phyloP scores from a whole-genome alignment of 495 filamentous ascomycete genomes.

The Penicillium fimorum region DNA sequence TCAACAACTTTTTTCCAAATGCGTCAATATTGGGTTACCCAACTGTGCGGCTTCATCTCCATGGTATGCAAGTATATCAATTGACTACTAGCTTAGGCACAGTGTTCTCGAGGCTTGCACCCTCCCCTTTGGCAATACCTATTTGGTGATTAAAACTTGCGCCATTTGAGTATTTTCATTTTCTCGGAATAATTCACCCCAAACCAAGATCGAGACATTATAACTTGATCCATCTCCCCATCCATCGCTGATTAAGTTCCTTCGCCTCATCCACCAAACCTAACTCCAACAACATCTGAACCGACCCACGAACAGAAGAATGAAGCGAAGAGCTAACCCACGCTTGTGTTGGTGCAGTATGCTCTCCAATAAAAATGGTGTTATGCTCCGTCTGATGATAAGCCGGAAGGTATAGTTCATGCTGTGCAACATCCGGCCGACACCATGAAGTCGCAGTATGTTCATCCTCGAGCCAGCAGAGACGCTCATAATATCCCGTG shows the following conservation, averaged over 20 bases:
- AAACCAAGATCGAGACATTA: conserved; percentile 2
- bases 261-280: conserved; percentile 69
- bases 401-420: conserved; percentile 62
- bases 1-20: too few species aligned
- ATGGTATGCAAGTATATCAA: too few species aligned
- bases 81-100: too few species aligned
- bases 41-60: too few species aligned
- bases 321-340: conserved; percentile 66
- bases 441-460: conserved; percentile 53
- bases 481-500: conserved; percentile 55
- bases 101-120: too few species aligned
- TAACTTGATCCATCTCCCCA: conserved; percentile 58
- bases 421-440: conserved; percentile 53
- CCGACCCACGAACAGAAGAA: conserved; percentile 57
- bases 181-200: not conserved
- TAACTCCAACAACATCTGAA: conserved; percentile 63
- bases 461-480: conserved; percentile 57
- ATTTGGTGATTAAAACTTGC: too few species aligned
- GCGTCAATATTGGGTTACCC: too few species aligned
- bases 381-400: conserved; percentile 64
- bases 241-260: conserved; percentile 58
- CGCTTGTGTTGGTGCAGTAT: conserved; percentile 65
- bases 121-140: too few species aligned
- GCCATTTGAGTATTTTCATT: too few species aligned
- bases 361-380: conserved; percentile 66